Conservation (phyloP, 129 eudicot species). For the Chrysanthemum makinoi region DNA sequence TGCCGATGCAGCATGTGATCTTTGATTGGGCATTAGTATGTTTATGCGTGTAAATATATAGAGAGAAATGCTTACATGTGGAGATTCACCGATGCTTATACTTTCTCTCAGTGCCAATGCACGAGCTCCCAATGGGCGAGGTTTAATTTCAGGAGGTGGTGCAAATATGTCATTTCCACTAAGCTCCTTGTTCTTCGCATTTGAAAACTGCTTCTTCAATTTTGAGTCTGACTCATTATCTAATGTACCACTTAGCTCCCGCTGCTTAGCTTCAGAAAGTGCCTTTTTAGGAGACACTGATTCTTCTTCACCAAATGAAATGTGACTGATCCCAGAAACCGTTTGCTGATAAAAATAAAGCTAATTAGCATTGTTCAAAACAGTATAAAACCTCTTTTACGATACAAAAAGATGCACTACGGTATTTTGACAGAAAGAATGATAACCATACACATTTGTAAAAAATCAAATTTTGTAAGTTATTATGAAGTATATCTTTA, state of each 20-base stretch:
- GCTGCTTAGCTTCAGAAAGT: constrained; percentile 78
- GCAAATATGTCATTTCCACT: constrained; percentile 91
- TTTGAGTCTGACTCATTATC: constrained; percentile 68
- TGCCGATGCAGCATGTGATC: not conserved
- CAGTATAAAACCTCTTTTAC: not conserved
- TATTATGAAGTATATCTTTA: too few species aligned
- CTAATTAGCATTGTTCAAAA: not conserved
- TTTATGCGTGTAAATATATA: not conserved
- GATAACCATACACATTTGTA: not conserved
- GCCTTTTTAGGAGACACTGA: constrained; percentile 77
- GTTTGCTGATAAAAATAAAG: constrained; percentile 54
- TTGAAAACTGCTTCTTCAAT: constrained; percentile 78
- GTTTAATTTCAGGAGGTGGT: constrained; percentile 92
- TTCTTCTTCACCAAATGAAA: constrained; percentile 87
- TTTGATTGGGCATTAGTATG: not conserved
- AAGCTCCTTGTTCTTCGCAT: constrained; percentile 86
- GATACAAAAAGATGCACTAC: not conserved
- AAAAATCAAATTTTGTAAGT: not conserved
- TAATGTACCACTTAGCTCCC: constrained; percentile 79
- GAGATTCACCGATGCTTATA: constrained; percentile 65
- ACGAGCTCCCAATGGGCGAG: constrained; percentile 74
- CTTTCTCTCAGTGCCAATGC: constrained; percentile 77
- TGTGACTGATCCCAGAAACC: constrained; percentile 82
- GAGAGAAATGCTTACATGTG: constrained; percentile 38
- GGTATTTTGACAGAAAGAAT: not conserved